phyloP scores from a whole-genome alignment of 73 alveolate genomes.

The Urostyla sp. region DNA sequence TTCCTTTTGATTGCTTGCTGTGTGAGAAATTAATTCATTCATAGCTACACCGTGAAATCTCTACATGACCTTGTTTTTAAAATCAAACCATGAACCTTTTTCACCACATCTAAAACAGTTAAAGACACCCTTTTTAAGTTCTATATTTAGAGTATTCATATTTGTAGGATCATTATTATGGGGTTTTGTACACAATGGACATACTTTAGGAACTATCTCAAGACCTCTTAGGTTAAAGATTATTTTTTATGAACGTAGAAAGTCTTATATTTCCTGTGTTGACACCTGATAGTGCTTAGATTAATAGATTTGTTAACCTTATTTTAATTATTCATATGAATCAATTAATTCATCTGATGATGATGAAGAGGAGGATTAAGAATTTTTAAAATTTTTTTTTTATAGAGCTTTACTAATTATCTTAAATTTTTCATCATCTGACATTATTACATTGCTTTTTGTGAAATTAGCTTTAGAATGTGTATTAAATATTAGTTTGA shows the following conservation, averaged over 20 bases:
- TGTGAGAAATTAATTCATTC: neutral
- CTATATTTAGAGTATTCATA: slow-evolving; percentile 67
- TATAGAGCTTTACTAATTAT: too few relatives aligned
- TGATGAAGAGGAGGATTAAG: too few relatives aligned
- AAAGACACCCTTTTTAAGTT: slow-evolving; percentile 73
- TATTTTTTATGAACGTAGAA: slow-evolving; percentile 26
- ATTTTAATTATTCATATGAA: too few relatives aligned
- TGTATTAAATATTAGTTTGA: too few relatives aligned
- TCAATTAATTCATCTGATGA: too few relatives aligned
- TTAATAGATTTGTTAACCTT: slow-evolving; percentile 17
- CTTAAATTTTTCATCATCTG: too few relatives aligned
- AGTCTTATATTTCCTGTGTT: slow-evolving; percentile 64
- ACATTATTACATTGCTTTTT: too few relatives aligned
- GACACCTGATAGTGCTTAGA: slow-evolving; percentile 46
- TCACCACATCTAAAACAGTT: slow-evolving; percentile 89
- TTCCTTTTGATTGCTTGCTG: neutral
- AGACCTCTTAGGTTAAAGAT: slow-evolving; percentile 26
- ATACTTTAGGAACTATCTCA: slow-evolving; percentile 57
- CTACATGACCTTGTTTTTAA: slow-evolving; percentile 68
- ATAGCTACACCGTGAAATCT: slow-evolving; percentile 3
- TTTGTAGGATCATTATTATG: slow-evolving; percentile 75
- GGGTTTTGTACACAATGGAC: slow-evolving; percentile 90
- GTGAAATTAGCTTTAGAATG: too few relatives aligned
- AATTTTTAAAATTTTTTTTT: too few relatives aligned
- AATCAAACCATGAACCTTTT: slow-evolving; percentile 88